Evolutionary conservation across 176 grass and related monocot genomes (phyloP).

Genomic region (Phoenix roebelenii): DNA sequence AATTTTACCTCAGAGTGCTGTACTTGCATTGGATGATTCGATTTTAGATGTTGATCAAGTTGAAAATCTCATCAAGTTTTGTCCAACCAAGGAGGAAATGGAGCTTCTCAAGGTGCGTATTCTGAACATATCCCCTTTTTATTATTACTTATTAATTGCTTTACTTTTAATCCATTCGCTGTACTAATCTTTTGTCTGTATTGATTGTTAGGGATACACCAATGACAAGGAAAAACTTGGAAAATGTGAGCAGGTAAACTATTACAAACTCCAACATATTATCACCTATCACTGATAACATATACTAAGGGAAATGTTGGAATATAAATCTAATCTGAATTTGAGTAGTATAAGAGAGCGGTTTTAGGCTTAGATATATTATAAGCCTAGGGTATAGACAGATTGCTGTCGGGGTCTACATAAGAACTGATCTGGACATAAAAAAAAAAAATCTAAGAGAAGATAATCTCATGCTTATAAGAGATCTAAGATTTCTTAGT

Average conservation of each 20-base stretch:
- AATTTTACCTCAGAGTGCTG: slow-evolving; percentile 16
- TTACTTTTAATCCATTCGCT: background rate
- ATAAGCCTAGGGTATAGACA: no score
- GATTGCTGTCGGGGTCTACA: no score
- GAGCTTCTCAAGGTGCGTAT: slow-evolving; percentile 49
- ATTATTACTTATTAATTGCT: slow-evolving; percentile 17
- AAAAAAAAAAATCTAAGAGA: no score
- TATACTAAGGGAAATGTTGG: no score
- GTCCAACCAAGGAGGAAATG: slow-evolving; percentile 24
- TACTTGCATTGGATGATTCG: slow-evolving; percentile 19
- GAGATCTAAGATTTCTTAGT: no score
- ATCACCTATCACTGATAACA: no score
- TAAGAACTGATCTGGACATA: no score
- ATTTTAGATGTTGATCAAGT: slow-evolving; percentile 22
- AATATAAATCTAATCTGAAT: no score
- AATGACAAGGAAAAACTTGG: slow-evolving; percentile 72
- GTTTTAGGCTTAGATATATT: no score
- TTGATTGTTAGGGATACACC: slow-evolving; percentile 44
- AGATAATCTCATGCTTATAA: no score
- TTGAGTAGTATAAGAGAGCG: no score
- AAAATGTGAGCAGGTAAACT: slow-evolving; percentile 89
- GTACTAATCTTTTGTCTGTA: slow-evolving; percentile 1
- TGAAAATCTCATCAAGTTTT: slow-evolving; percentile 24
- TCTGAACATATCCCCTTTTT: slow-evolving; percentile 15
- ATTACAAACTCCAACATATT: no score